phyloP scores from a whole-genome alignment of 2,329 filamentous ascomycete genomes.

The Grosmannia huntii region DNA sequence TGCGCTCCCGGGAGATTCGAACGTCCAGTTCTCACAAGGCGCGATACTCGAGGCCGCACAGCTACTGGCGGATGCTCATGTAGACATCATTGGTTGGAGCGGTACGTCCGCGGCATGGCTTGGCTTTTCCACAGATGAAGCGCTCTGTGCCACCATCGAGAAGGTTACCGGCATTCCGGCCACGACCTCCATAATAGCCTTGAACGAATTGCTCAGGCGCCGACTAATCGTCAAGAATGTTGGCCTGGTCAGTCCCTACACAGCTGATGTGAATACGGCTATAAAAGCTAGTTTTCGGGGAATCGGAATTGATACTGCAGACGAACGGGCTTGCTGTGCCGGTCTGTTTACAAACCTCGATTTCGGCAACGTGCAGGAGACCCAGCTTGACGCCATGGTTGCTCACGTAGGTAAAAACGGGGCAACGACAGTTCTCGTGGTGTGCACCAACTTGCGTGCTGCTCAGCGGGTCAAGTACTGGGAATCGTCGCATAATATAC shows the following conservation, averaged over 20 bases:
- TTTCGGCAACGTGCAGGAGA: constrained; percentile 19
- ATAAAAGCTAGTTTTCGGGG: constrained; percentile 23
- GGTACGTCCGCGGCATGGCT: constrained; percentile 25
- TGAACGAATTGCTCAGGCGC: constrained; percentile 15
- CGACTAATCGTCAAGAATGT: background rate
- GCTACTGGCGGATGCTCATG: constrained; percentile 23
- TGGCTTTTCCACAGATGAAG: constrained; percentile 26
- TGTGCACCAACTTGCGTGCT: constrained; percentile 30
- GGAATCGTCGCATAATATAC: constrained; percentile 22
- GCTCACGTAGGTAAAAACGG: constrained; percentile 15
- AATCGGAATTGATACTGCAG: constrained; percentile 20
- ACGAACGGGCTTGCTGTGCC: constrained; percentile 11
- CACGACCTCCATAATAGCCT: constrained; percentile 27
- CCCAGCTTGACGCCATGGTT: constrained; percentile 12
- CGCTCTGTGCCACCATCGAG: constrained; percentile 23
- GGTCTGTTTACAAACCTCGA: constrained; percentile 21
- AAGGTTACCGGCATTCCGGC: constrained; percentile 23
- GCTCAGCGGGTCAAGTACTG: constrained; percentile 24
- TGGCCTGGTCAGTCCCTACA: constrained; percentile 30
- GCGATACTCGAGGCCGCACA: constrained; percentile 21
- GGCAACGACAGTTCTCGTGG: constrained; percentile 23
- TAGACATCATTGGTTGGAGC: constrained; percentile 25
- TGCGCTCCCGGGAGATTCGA: constrained; percentile 18
- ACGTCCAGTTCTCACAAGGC: constrained; percentile 17
- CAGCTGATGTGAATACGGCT: constrained; percentile 23